phyloP scores from a whole-genome alignment of 345 rosid genomes.

The Microthlaspi erraticum region DNA sequence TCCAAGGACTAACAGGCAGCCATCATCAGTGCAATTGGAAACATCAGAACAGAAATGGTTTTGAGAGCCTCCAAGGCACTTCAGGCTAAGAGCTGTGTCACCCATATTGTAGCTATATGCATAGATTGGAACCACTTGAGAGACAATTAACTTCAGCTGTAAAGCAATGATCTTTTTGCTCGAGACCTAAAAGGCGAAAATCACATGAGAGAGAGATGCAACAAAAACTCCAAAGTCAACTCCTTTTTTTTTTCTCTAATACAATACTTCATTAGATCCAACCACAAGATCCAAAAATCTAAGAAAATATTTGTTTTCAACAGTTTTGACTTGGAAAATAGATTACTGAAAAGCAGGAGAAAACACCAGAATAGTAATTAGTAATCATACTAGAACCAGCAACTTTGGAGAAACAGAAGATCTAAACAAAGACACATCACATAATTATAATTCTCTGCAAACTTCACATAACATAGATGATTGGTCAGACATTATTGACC shows the following conservation, averaged over 20 bases:
- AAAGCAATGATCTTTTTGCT: slow-evolving; percentile 14
- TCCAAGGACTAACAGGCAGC: slow-evolving; percentile 88
- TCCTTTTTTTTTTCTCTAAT: background rate
- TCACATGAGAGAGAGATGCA: slow-evolving; percentile 15
- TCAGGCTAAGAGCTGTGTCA: slow-evolving; percentile 68
- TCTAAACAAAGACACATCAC: background rate
- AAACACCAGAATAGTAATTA: background rate
- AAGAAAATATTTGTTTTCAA: background rate
- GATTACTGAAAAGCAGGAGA: slow-evolving; percentile 6
- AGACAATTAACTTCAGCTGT: slow-evolving; percentile 25
- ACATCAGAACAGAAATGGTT: slow-evolving; percentile 48
- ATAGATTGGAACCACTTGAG: slow-evolving; percentile 39
- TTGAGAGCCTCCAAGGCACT: slow-evolving; percentile 48
- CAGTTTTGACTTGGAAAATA: slow-evolving; percentile 8
- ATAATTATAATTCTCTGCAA: slow-evolving; percentile 6
- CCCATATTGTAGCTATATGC: slow-evolving; percentile 44
- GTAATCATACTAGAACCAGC: slow-evolving; percentile 3
- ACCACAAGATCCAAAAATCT: slow-evolving; percentile 31
- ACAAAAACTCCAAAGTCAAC: slow-evolving; percentile 35
- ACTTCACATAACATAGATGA: slow-evolving; percentile 11
- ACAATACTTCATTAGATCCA: slow-evolving; percentile 23
- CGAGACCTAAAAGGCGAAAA: slow-evolving; percentile 12
- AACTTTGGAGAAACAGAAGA: slow-evolving; percentile 4
- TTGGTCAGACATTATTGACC: background rate
- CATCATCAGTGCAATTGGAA: slow-evolving; percentile 59